Evolutionary conservation across 116 monocot species (phyloP).

Genomic region (Posidonia oceanica): DNA sequence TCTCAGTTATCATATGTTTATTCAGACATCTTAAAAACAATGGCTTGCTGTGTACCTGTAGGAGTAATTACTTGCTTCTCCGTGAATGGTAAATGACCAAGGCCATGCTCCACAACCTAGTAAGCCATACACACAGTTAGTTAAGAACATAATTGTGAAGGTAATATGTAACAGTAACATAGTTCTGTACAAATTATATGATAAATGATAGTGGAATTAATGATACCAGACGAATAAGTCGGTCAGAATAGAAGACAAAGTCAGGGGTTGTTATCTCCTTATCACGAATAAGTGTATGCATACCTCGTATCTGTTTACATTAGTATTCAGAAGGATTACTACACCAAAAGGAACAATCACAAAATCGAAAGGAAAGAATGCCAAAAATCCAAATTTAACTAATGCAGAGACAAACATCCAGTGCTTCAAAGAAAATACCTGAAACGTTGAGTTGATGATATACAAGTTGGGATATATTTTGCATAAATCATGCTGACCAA

Average conservation of each 20-base stretch:
- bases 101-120: constrained; percentile 75
- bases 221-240: constrained; percentile 77
- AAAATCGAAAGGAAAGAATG: not conserved
- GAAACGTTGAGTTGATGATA: constrained; percentile 84
- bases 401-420: not conserved
- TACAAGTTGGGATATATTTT: constrained; percentile 67
- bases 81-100: constrained; percentile 71
- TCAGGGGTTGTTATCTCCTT: constrained; percentile 69
- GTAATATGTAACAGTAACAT: not conserved
- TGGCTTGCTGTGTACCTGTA: constrained; percentile 31
- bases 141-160: not conserved
- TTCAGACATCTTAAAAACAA: not conserved
- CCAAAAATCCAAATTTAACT: not conserved
- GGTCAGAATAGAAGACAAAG: constrained; percentile 88
- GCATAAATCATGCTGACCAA: constrained; percentile 88
- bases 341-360: not conserved
- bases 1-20: too few species aligned
- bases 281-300: constrained; percentile 93
- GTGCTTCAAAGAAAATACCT: constrained; percentile 32
- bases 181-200: too few species aligned
- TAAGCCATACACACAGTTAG: not conserved
- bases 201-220: not conserved
- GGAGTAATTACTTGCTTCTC: constrained; percentile 77
- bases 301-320: constrained; percentile 65
- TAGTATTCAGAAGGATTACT: not conserved